Evolutionary conservation across 257 asterid genomes (phyloP).

Genomic region (Penstemon davidsonii): DNA sequence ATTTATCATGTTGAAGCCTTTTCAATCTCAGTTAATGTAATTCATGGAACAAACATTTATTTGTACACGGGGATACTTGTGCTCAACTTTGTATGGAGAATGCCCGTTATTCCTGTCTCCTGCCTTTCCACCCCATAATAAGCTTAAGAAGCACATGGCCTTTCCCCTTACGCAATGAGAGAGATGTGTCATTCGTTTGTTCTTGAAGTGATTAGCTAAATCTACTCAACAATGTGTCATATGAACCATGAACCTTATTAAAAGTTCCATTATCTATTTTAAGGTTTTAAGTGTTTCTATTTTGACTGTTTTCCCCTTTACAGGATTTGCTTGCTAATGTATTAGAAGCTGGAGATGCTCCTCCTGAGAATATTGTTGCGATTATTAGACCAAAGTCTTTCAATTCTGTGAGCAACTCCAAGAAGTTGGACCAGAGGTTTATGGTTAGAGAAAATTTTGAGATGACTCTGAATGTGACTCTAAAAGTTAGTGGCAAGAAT

Average conservation of each 20-base stretch:
- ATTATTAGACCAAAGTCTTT: constrained; percentile 60
- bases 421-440: constrained; percentile 50
- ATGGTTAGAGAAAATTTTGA: constrained; percentile 40
- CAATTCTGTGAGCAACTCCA: constrained; percentile 21
- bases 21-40: not conserved
- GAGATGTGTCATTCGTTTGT: too few relatives aligned
- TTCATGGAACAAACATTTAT: not conserved
- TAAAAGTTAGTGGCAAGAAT: constrained; percentile 10
- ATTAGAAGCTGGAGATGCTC: constrained; percentile 59
- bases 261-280: too few relatives aligned
- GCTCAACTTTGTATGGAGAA: too few relatives aligned
- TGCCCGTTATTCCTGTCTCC: too few relatives aligned
- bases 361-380: constrained; percentile 49
- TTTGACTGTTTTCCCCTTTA: not conserved
- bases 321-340: constrained; percentile 59
- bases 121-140: too few relatives aligned
- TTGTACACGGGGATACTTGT: too few relatives aligned
- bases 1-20: not conserved
- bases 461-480: constrained; percentile 39
- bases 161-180: too few relatives aligned
- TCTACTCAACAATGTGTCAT: not conserved
- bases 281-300: not conserved
- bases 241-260: not conserved
- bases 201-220: not conserved
- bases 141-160: too few relatives aligned